A percentile compares a stretch with the other conserved stretches of the same genome.
Conservation (phyloP, 768 basidiomycete species). For the Mycena galericulata region DNA sequence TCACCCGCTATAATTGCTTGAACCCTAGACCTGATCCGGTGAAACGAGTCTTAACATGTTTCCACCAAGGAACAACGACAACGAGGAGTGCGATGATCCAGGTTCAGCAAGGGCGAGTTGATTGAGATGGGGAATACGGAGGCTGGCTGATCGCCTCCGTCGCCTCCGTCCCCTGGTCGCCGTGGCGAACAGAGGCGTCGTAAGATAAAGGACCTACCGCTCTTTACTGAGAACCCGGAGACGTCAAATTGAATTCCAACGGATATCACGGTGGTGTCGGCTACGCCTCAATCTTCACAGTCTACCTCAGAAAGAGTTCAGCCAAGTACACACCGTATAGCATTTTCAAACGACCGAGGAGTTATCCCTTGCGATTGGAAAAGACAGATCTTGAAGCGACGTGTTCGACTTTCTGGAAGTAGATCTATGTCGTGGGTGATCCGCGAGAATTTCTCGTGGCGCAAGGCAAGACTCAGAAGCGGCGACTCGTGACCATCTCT, state of each 20-base stretch:
- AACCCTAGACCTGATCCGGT: constrained; percentile 33
- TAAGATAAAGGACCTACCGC: constrained; percentile 18
- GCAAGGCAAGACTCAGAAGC: background rate
- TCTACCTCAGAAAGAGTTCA: too few species aligned
- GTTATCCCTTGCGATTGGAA: background rate
- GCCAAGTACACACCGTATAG: too few species aligned
- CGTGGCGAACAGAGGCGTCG: constrained; percentile 5
- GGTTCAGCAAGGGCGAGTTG: constrained; percentile 1
- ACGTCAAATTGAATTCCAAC: background rate
- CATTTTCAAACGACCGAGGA: too few species aligned
- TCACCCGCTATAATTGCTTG: constrained; percentile 1
- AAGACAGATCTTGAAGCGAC: background rate
- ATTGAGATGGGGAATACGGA: background rate
- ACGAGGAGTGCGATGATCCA: constrained; percentile 18
- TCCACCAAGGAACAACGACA: constrained; percentile 4
- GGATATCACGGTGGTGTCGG: background rate
- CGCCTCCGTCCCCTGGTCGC: too few species aligned
- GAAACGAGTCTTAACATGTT: background rate
- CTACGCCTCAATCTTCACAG: background rate
- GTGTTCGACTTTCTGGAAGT: background rate
- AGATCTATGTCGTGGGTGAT: constrained; percentile 1
- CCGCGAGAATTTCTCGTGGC: constrained; percentile 7
- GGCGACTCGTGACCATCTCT: background rate
- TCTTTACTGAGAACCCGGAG: constrained; percentile 23
- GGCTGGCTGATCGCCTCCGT: background rate